These are phyloP conservation scores for Zelopaecilomyces penicillatus DNA, from an alignment of 2,329 filamentous ascomycete genomes.

Conservation along the genomic window DNA sequence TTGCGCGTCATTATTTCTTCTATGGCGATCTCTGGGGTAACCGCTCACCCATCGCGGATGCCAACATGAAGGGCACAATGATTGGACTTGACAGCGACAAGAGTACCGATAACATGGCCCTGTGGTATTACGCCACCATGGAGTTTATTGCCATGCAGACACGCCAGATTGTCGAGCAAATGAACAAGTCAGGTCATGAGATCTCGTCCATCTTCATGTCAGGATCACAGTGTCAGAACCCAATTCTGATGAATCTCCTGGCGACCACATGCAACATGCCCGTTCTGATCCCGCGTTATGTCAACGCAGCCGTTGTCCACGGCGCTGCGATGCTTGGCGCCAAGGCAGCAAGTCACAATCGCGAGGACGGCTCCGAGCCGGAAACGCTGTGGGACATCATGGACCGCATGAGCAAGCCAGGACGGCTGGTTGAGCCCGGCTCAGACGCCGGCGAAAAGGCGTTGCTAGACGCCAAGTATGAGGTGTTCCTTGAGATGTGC, in stretches of 20 bases:
- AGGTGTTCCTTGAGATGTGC: slow-evolving; percentile 91
- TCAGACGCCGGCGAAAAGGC: slow-evolving; percentile 65
- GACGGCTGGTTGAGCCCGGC: slow-evolving; percentile 70
- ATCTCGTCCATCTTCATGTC: slow-evolving; percentile 98
- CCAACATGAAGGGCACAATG: slow-evolving; percentile 84
- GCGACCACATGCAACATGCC: slow-evolving; percentile 88
- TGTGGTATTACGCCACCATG: slow-evolving; percentile 93
- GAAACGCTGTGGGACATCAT: slow-evolving; percentile 94
- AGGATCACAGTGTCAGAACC: slow-evolving; percentile 93
- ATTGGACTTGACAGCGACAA: slow-evolving; percentile 84
- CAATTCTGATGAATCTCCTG: slow-evolving; percentile 82
- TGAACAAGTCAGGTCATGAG: slow-evolving; percentile 83
- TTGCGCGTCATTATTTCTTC: slow-evolving; percentile 94
- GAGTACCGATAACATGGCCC: slow-evolving; percentile 74
- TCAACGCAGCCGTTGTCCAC: slow-evolving; percentile 91
- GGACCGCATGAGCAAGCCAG: slow-evolving; percentile 94
- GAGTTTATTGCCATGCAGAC: slow-evolving; percentile 98
- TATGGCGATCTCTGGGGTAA: slow-evolving; percentile 98
- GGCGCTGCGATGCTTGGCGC: slow-evolving; percentile 98
- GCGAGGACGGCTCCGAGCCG: slow-evolving; percentile 56
- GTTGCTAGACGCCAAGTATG: slow-evolving; percentile 81
- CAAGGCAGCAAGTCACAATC: slow-evolving; percentile 82
- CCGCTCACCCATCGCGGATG: slow-evolving; percentile 84
- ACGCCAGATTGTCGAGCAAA: slow-evolving; percentile 84
- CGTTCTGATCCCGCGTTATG: slow-evolving; percentile 86